Percentiles rank a stretch among this genome's conserved stretches.
phyloP scores from a whole-genome alignment of 2,329 filamentous ascomycete genomes.

The Curvularia verruculosa region DNA sequence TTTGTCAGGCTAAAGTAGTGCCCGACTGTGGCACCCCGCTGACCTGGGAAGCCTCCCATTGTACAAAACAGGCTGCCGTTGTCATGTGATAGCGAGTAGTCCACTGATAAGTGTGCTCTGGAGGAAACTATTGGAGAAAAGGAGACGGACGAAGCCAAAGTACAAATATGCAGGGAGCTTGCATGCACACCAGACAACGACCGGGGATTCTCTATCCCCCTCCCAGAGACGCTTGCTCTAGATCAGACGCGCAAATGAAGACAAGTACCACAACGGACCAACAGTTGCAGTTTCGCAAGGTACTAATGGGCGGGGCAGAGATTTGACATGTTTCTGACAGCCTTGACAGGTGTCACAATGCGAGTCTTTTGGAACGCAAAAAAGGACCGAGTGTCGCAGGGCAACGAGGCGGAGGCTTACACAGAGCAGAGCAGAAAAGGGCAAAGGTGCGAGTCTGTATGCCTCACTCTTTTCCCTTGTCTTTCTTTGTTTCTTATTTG shows the following conservation, averaged over 20 bases:
- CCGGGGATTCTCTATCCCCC: not conserved
- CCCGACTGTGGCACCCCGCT: slow-evolving; percentile 11
- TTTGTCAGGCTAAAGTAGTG: slow-evolving; percentile 10
- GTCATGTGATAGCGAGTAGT: not conserved
- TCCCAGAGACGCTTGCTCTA: slow-evolving; percentile 5
- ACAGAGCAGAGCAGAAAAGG: not conserved
- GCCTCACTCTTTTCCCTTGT: not conserved
- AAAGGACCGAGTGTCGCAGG: not conserved
- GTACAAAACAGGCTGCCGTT: slow-evolving; percentile 1
- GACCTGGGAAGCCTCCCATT: slow-evolving; percentile 11
- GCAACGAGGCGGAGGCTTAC: not conserved
- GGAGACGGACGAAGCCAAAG: not conserved
- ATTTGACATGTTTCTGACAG: slow-evolving; percentile 27
- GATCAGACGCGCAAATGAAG: slow-evolving; percentile 21
- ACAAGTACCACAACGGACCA: slow-evolving; percentile 11
- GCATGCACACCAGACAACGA: slow-evolving; percentile 6
- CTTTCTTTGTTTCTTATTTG: not conserved
- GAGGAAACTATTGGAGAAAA: not conserved
- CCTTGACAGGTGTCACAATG: slow-evolving; percentile 33
- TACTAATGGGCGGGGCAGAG: not conserved
- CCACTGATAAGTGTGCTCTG: not conserved
- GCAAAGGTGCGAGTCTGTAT: not conserved
- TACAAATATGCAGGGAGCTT: slow-evolving; percentile 6
- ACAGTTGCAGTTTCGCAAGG: not conserved
- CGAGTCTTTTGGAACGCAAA: slow-evolving; percentile 18